These are phyloP conservation scores for Metarhizium humberi DNA, from an alignment of 2,329 filamentous ascomycete species.

Conservation along the genomic window DNA sequence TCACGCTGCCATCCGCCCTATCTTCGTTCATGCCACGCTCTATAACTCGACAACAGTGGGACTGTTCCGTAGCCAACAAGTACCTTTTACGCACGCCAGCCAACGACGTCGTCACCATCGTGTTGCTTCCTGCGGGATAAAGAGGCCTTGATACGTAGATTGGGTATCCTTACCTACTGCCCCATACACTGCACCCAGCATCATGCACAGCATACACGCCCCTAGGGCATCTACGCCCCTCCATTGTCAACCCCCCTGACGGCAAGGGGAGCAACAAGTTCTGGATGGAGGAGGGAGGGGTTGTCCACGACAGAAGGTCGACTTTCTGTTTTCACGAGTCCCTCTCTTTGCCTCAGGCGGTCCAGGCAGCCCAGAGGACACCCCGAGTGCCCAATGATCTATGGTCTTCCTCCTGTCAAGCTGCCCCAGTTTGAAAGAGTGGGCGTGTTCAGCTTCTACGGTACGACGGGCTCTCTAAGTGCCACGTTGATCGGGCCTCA, in stretches of 20 bases:
- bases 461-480: slow-evolving; percentile 14
- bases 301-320: slow-evolving; percentile 7
- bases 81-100: slow-evolving; percentile 14
- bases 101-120: slow-evolving; percentile 19
- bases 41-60: slow-evolving; percentile 17
- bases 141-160: slow-evolving; percentile 26
- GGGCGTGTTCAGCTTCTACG: neutral
- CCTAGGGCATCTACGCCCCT: slow-evolving; percentile 12
- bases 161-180: slow-evolving; percentile 30
- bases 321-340: neutral
- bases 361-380: slow-evolving; percentile 10
- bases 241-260: slow-evolving; percentile 11
- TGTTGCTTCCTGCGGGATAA: slow-evolving; percentile 25
- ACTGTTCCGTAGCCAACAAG: slow-evolving; percentile 20
- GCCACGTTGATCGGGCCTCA: slow-evolving; percentile 24
- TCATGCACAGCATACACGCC: slow-evolving; percentile 19
- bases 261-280: slow-evolving; percentile 14
- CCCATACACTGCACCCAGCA: slow-evolving; percentile 21
- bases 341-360: slow-evolving; percentile 12
- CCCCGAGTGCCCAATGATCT: slow-evolving; percentile 1
- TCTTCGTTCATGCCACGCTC: slow-evolving; percentile 8
- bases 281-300: slow-evolving; percentile 12
- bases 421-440: slow-evolving; percentile 1
- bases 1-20: slow-evolving; percentile 16
- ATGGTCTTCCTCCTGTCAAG: neutral